A percentile compares a stretch with the other conserved stretches of the same genome.
Conservation (phyloP, 768 basidiomycete species). For the Boletus patriciae region DNA sequence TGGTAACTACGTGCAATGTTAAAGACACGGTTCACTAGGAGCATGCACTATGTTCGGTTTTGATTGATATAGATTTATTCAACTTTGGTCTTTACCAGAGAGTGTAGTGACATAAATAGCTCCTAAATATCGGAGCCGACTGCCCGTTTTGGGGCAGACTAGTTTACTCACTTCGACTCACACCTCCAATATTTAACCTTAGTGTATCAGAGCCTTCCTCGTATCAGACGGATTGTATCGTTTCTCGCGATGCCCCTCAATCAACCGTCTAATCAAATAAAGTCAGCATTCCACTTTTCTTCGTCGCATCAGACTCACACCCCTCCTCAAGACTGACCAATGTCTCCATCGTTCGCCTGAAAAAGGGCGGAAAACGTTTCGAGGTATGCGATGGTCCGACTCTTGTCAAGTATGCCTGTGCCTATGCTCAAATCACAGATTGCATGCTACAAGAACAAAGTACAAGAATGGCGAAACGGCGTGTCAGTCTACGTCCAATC, state of each 20-base stretch:
- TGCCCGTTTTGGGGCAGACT: neutral
- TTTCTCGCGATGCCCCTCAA: conserved; percentile 48
- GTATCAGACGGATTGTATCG: neutral
- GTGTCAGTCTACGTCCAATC: conserved; percentile 53
- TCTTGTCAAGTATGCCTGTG: neutral
- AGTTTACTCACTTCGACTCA: neutral
- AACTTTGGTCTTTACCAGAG: neutral
- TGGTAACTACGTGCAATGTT: conserved; percentile 48
- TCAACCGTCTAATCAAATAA: conserved; percentile 89
- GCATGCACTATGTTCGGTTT: neutral
- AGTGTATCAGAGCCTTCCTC: neutral
- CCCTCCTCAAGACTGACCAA: conserved; percentile 77
- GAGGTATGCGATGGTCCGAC: conserved; percentile 54
- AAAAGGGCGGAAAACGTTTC: conserved; percentile 97
- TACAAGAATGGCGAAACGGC: conserved; percentile 92
- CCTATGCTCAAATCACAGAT: conserved; percentile 49
- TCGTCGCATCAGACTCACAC: conserved; percentile 1
- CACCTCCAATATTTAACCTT: neutral
- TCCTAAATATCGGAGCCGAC: conserved; percentile 18
- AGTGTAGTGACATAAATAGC: conserved; percentile 10
- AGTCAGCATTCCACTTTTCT: conserved; percentile 42
- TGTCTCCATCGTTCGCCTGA: conserved; percentile 92
- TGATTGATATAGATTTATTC: neutral
- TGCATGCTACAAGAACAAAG: conserved; percentile 99
- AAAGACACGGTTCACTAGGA: neutral